A percentile compares a stretch with the other conserved stretches of the same genome.
phyloP scores from a whole-genome alignment of 352 stramenopile genomes.

The Phytophthora fragariae region DNA sequence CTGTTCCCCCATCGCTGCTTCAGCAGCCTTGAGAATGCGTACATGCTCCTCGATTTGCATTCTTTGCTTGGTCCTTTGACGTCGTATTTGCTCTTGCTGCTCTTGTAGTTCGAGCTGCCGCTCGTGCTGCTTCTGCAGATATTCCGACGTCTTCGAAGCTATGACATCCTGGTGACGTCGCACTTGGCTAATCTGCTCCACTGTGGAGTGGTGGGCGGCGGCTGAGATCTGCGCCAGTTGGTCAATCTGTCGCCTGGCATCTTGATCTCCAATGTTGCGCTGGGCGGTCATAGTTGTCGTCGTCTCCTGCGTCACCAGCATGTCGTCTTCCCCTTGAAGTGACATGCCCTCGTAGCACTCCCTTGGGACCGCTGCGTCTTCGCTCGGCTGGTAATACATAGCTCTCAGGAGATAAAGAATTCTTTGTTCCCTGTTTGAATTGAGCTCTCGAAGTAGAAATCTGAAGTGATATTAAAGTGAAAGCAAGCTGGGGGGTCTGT shows the following conservation, averaged over 20 bases:
- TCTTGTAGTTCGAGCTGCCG: conserved; percentile 3
- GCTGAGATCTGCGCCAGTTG: conserved; percentile 6
- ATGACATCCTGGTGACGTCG: conserved; percentile 3
- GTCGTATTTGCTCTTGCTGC: conserved; percentile 2
- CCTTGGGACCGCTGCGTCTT: not conserved
- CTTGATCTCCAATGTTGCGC: not conserved
- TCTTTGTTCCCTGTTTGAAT: conserved; percentile 5
- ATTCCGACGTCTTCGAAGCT: not conserved
- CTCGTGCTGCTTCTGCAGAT: conserved; percentile 7
- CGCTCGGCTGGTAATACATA: not conserved
- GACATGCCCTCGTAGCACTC: not conserved
- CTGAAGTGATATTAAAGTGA: not conserved
- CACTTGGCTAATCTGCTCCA: conserved; percentile 10
- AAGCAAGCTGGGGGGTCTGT: too few species aligned
- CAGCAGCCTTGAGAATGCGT: too few species aligned
- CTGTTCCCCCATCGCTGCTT: too few species aligned
- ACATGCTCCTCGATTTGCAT: too few species aligned
- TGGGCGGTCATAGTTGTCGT: conserved; percentile 3
- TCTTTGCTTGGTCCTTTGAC: too few species aligned
- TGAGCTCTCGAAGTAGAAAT: too few species aligned
- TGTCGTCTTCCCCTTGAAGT: not conserved
- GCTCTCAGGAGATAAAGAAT: conserved; percentile 4
- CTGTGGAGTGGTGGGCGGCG: conserved; percentile 6
- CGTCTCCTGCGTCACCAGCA: not conserved
- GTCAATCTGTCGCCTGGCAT: conserved; percentile 9